Base-by-base conservation (phyloP, 2,329 filamentous ascomycete species). In the Sporothrix sp. region DNA sequence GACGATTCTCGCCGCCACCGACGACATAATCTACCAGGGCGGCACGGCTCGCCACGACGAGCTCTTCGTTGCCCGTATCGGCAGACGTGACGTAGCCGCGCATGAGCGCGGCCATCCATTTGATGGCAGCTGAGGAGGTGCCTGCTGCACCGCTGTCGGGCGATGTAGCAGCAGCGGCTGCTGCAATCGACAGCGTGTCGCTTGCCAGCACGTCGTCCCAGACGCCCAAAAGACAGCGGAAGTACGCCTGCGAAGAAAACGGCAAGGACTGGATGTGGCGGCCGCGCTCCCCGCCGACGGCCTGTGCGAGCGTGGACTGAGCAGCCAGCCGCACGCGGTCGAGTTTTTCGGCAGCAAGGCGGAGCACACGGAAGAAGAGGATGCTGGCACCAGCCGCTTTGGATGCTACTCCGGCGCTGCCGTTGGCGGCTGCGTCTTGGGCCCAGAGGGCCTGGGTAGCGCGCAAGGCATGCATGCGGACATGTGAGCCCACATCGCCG, bases 401-500 rank as follows among this genome's bases (percentile, higher is more conserved):
- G 20, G 13, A 4, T 2, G 67, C 67, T 9, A 57, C 21, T 54
- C 52, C 21, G 2, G 20, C 3, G 4, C 30, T 33, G 33, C 3
- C 3, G 4, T 30, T 30, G 33, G 28, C 20, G 13, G 39, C 48
- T 3, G 45, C 39, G 11, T 51, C 37, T n/a, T 45, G 23, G 38
- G 44, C 30, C 67, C 76, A 80, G 2, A 88, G 71, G 2, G 79
- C 80, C 53, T 78, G 78, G 1, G 91, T 78, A 14, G 87, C 90
- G 63, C 83, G 75, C 11, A 96, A 75, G 21, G 87, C 90, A 64
- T 90, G 84, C 5, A 91, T 71, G 3, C 93, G 78, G 4, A 95
- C 85, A 48, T 90, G 78, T 0, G 90, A 95, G 5, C 93, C 93
- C 44, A 97, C 77, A 61, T 98, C 93, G 14, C 93, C 93, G 51